Percentiles rank a stretch among this genome's conserved stretches.
These are phyloP conservation scores for Arthrobotrys sphaeroides DNA, from an alignment of 2,329 filamentous ascomycete species.

Conservation along the genomic window DNA sequence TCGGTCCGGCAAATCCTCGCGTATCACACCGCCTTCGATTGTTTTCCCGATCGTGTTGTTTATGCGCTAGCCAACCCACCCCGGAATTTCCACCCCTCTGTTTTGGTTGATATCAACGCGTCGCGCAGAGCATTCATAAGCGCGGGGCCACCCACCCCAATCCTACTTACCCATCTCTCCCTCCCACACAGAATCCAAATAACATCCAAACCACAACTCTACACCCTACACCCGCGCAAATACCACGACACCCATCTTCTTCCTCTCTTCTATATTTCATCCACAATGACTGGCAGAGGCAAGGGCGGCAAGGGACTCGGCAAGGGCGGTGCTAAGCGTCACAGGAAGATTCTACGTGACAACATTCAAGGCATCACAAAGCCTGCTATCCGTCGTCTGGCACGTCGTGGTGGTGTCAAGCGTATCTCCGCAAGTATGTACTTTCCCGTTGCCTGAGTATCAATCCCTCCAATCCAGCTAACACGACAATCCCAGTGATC, in stretches of 20 bases:
- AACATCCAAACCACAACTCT: background rate
- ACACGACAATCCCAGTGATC: slow-evolving; percentile 65
- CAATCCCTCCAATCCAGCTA: slow-evolving; percentile 63
- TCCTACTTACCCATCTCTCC: background rate
- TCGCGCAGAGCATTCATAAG: slow-evolving; percentile 40
- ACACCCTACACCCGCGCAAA: background rate
- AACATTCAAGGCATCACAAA: slow-evolving; percentile 99
- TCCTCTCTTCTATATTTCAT: background rate
- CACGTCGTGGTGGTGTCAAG: slow-evolving; percentile 99
- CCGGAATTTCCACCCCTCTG: background rate
- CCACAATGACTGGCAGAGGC: slow-evolving; percentile 64
- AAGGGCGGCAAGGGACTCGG: slow-evolving; percentile 98
- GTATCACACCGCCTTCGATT: background rate
- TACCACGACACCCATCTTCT: background rate
- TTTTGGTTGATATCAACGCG: slow-evolving; percentile 53
- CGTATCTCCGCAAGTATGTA: slow-evolving; percentile 84
- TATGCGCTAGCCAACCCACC: background rate
- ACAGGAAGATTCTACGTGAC: slow-evolving; percentile 98
- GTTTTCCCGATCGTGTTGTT: background rate
- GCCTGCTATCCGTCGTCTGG: slow-evolving; percentile 97
- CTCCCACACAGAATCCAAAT: background rate
- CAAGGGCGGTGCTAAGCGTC: slow-evolving; percentile 98
- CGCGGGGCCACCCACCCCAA: slow-evolving; percentile 17
- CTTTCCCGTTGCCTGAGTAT: no score
- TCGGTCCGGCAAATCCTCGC: no score